Base-by-base conservation (phyloP, 2,329 filamentous ascomycete species). In the Xylariaceae sp. region DNA sequence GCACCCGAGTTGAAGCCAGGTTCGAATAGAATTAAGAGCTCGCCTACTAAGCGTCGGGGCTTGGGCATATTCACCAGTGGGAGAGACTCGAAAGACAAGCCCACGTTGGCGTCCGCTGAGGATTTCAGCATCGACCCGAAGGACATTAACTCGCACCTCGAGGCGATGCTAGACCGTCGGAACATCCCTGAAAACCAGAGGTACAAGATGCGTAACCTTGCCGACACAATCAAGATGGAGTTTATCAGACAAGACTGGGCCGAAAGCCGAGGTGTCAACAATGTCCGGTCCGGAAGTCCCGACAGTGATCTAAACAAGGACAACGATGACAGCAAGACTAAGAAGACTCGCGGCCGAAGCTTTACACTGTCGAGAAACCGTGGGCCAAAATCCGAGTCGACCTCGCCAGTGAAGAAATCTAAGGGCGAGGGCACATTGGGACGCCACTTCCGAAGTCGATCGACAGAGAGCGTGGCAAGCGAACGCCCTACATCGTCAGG, bases 151-250 rank as follows among this genome's bases (percentile, higher is more conserved):
- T 66, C 64, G 43, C 76, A 80, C 48, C 71, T 81, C 36, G 78
- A 83, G 54, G 78, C 75, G 3, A 74, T 80, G 64, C 62, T 95
- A 64, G 89, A 95, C 61, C 82, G 90, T 15, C 79, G 91, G 49
- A 95, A 97, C 56, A 95, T 97, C 41, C 90, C 91, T 3, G 87
- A 94, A 57, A 87, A 95, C 50, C 89, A 95, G 73, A 78, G 91
- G 41, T 89, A 91, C 64, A 94, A 94, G 68, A 96, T 98, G 89
- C 80, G 91, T 34, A 90, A 83, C 42, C 71, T 98, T 45, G 89
- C 87, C 48, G 78, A 88, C 50, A 85, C 87, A 28, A 90, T 97
- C 69, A 98, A 98, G 67, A 87, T 89, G 60, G 90, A 97, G 59
- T 94, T 98, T 56, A 89, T 97, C 55, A 83, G 85, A 39, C 90